phyloP scores from a whole-genome alignment of 108 stramenopile genomes.

The Discostella stelligeroides region DNA sequence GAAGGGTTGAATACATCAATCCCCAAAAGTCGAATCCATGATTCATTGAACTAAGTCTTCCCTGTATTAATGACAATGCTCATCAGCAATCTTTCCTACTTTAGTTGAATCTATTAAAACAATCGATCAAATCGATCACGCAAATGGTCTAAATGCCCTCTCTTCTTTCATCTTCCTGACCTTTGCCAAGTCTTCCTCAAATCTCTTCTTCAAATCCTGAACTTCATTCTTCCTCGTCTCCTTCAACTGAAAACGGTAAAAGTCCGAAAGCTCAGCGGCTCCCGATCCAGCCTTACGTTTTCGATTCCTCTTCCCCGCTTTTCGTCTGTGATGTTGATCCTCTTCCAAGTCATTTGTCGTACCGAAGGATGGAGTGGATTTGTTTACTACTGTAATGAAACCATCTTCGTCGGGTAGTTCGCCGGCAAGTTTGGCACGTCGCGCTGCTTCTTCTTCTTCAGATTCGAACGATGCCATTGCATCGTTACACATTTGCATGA shows the following conservation, averaged over 20 bases:
- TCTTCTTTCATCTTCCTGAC: constrained; percentile 87
- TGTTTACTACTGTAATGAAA: constrained; percentile 78
- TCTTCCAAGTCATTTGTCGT: constrained; percentile 57
- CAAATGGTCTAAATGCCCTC: constrained; percentile 76
- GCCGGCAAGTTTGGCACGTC: constrained; percentile 41
- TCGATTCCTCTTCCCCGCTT: constrained; percentile 55
- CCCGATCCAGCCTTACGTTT: constrained; percentile 64
- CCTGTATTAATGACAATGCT: too few relatives aligned
- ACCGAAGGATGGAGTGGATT: constrained; percentile 52
- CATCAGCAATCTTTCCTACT: too few relatives aligned
- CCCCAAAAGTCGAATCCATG: constrained; percentile 50
- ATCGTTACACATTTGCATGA: constrained; percentile 75
- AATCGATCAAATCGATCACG: neutral
- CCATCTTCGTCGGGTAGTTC: constrained; percentile 86
- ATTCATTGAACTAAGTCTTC: constrained; percentile 36
- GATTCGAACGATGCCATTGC: constrained; percentile 67
- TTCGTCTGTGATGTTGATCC: constrained; percentile 24
- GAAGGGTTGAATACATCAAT: constrained; percentile 67
- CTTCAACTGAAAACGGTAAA: constrained; percentile 84
- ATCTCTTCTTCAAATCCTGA: constrained; percentile 68
- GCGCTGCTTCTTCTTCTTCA: constrained; percentile 72
- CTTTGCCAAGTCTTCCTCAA: constrained; percentile 79
- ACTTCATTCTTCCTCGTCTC: constrained; percentile 70
- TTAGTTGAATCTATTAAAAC: neutral
- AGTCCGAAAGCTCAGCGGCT: constrained; percentile 63